phyloP scores from a whole-genome alignment of 805 yeast species.

The Yamadazyma kitorensis region DNA sequence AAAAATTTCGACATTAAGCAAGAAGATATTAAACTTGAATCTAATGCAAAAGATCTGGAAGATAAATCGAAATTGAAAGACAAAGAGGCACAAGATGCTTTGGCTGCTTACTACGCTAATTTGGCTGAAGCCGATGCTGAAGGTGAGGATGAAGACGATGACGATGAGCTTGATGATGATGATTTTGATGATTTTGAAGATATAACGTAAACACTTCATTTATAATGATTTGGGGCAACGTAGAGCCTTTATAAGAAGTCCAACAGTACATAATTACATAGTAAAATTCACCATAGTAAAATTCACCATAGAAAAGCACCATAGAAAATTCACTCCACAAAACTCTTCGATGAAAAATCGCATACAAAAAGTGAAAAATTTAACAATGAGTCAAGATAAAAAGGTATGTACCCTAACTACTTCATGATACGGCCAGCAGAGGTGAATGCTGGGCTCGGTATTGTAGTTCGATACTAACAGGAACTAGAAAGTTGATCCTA shows the following conservation, averaged over 20 bases:
- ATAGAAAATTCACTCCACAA: no score
- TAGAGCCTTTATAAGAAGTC: no score
- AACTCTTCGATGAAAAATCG: no score
- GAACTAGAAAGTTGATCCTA: conserved; percentile 58
- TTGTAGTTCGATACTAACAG: conserved; percentile 4
- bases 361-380: conserved; percentile 7
- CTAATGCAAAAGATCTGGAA: neutral
- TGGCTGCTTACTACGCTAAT: conserved; percentile 66
- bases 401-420: conserved; percentile 11
- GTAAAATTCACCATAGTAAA: no score
- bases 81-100: conserved; percentile 68
- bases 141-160: conserved; percentile 52
- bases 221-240: no score
- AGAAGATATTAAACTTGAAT: conserved; percentile 10
- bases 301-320: no score
- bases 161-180: conserved; percentile 27
- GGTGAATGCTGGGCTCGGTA: neutral
- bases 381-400: conserved; percentile 12
- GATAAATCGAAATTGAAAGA: conserved; percentile 46
- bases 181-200: conserved; percentile 30
- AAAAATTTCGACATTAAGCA: neutral
- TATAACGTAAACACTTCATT: no score
- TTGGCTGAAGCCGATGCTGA: conserved; percentile 66
- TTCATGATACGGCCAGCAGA: no score
- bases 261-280: no score